A percentile compares a stretch with the other conserved stretches of the same genome.
Conservation (phyloP, 805 yeast genomes). For the Ogataea neopini region DNA sequence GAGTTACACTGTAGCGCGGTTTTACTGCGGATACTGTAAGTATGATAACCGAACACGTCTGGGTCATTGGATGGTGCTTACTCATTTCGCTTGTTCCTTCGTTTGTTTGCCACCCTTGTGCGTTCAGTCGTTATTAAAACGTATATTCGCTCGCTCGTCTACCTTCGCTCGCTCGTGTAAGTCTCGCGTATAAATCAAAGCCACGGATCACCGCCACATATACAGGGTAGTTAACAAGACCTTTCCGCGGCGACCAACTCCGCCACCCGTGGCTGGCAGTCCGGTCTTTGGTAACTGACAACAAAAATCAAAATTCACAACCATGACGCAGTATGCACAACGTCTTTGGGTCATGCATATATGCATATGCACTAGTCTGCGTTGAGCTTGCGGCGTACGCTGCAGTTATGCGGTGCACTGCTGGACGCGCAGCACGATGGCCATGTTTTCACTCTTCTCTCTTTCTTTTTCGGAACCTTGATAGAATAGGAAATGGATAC, state of each 20-base stretch:
- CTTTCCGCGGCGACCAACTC: not conserved
- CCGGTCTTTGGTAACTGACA: not conserved
- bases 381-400: not conserved
- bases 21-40: too few species aligned
- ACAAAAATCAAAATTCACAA: not conserved
- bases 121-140: too few species aligned
- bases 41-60: too few species aligned
- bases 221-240: too few species aligned
- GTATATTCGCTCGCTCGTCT: too few species aligned
- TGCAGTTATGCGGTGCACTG: not conserved
- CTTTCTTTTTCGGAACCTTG: slow-evolving; percentile 7
- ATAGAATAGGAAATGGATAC: slow-evolving; percentile 6
- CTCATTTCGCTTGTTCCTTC: too few species aligned
- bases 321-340: not conserved
- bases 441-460: not conserved
- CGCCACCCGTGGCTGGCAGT: not conserved
- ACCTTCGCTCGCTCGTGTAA: not conserved
- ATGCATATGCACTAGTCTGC: not conserved
- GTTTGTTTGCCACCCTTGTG: too few species aligned
- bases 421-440: slow-evolving; percentile 3
- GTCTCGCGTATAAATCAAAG: too few species aligned
- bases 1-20: too few species aligned
- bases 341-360: not conserved
- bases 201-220: not conserved
- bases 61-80: too few species aligned